Percentiles rank a stretch among this genome's conserved stretches.
These are phyloP conservation scores for Xylaria sp. DNA, from an alignment of 2,329 filamentous ascomycete genomes.

Conservation along the genomic window DNA sequence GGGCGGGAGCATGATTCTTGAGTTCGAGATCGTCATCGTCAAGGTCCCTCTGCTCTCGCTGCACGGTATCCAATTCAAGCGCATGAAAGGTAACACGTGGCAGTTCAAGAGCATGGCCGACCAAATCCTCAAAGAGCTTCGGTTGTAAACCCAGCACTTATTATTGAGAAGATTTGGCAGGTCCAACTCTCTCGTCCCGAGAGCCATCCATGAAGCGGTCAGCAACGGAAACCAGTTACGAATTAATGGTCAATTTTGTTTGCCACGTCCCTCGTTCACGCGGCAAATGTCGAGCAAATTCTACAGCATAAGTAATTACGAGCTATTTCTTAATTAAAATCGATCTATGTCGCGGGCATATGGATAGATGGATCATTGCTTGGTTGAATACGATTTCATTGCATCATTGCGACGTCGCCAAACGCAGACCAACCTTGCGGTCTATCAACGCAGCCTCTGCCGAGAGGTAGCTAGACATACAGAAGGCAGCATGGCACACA, in stretches of 20 bases:
- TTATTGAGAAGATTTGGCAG: slow-evolving; percentile 6
- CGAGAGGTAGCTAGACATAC: slow-evolving; percentile 16
- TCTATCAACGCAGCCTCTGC: slow-evolving; percentile 7
- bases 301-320: slow-evolving; percentile 1
- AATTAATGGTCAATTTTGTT: neutral
- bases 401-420: neutral
- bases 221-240: neutral
- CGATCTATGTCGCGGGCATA: slow-evolving; percentile 22
- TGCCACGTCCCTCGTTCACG: neutral
- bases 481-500: slow-evolving; percentile 1
- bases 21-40: slow-evolving; percentile 96
- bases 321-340: slow-evolving; percentile 20
- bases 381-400: slow-evolving; percentile 33
- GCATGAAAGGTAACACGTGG: slow-evolving; percentile 93
- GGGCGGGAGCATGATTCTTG: slow-evolving; percentile 80
- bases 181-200: neutral
- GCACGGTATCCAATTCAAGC: slow-evolving; percentile 98
- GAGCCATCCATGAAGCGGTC: neutral
- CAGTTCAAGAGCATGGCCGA: slow-evolving; percentile 99
- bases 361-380: slow-evolving; percentile 23
- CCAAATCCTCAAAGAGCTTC: slow-evolving; percentile 86
- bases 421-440: slow-evolving; percentile 1
- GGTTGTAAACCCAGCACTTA: slow-evolving; percentile 59
- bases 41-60: slow-evolving; percentile 93
- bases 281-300: neutral